phyloP scores from a whole-genome alignment of 2,329 filamentous ascomycete genomes.

The Ceratocystis albifundus region DNA sequence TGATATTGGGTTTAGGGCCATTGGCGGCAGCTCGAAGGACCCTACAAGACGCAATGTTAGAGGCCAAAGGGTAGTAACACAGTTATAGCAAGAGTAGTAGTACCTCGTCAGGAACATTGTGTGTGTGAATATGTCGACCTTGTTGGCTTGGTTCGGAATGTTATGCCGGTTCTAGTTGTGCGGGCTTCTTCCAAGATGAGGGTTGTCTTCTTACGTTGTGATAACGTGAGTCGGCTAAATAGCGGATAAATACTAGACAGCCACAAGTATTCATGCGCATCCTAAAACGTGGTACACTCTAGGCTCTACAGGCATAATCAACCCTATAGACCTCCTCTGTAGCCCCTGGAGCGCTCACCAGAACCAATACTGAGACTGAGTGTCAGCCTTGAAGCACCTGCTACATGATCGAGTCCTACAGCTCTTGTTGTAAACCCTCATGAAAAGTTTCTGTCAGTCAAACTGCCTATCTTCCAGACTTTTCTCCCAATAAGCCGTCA shows the following conservation, averaged over 20 bases:
- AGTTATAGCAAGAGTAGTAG: not conserved
- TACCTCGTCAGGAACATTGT: slow-evolving; percentile 10
- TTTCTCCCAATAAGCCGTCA: too few relatives aligned
- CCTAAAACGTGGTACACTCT: not conserved
- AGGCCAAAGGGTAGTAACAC: not conserved
- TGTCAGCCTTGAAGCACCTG: slow-evolving; percentile 9
- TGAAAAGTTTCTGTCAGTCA: not conserved
- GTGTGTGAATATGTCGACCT: not conserved
- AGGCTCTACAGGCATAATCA: not conserved
- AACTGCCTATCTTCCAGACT: not conserved
- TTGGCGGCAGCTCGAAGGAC: slow-evolving; percentile 42
- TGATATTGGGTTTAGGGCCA: slow-evolving; percentile 59
- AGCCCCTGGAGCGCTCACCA: not conserved
- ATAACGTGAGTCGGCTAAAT: not conserved
- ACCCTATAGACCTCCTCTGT: not conserved
- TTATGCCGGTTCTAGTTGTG: not conserved
- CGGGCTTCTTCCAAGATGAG: not conserved
- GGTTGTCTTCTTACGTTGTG: not conserved
- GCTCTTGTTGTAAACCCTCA: not conserved
- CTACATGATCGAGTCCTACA: not conserved
- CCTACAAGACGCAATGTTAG: slow-evolving; percentile 26
- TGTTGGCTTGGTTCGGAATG: not conserved
- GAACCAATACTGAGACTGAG: not conserved
- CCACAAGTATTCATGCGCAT: not conserved
- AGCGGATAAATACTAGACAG: not conserved